Base-by-base conservation (phyloP, 2,329 filamentous ascomycete genomes). In the Pseudovirgaria hyperparasitica region DNA sequence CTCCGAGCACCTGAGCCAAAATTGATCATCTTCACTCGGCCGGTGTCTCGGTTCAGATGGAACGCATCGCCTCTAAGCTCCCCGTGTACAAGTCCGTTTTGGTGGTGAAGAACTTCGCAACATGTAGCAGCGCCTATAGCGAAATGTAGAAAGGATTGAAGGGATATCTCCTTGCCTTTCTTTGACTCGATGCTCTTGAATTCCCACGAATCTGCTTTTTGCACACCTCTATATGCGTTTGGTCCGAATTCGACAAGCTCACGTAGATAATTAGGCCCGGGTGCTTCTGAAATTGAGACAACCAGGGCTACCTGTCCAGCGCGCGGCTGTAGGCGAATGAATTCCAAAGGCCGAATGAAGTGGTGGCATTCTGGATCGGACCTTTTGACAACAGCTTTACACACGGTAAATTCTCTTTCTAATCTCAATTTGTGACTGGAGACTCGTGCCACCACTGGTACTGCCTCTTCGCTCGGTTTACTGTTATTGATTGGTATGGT, bases 1-100 rank as follows among this genome's bases (percentile, higher is more conserved):
- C 84, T 82, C 28, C 84, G 69, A 23, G 85, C 65, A 3, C 87
- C 87, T 9, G 82, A 87, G 9, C 87, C 87, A 47, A 92, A 85
- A 29, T 82, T 84, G 36, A 82, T 70, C 35, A 93, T 65, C 46
- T 79, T 82, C 36, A 94, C 84, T 30, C 65, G 61, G 30, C 74
- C 72, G 1, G 70, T 71, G 23, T 84, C 71, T 9, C 61, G 48
- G 41, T 81, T 80, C 60, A 82, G 92, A 48, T 94, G 84, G 45
- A 94, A 94, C 1, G 85, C 80, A 53, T 96, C 87, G 5, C 76
- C 81, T 16, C 87, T 71, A 26, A 96, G 76, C 54, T 96, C 87
- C 23, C 87, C 87, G 42, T 94, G 87, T 2, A 93, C 77, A 31
- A 85, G 73, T 33, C 82, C 77, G 31, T 87, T 72, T 6, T 80